These are phyloP conservation scores for Fusarium aywerte DNA, from an alignment of 2,329 filamentous ascomycete genomes.

Conservation along the genomic window DNA sequence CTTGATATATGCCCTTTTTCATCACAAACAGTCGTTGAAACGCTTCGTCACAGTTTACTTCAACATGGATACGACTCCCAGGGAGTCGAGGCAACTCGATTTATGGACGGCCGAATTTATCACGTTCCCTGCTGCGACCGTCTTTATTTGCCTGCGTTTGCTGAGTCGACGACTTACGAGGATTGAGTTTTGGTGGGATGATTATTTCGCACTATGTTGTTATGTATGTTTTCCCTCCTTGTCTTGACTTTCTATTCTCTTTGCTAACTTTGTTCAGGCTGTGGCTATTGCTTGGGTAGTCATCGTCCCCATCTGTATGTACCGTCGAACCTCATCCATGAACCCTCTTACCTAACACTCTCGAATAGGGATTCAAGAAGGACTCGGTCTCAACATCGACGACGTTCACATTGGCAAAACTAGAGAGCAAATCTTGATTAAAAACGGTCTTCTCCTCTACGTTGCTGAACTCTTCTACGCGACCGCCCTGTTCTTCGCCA, in stretches of 20 bases:
- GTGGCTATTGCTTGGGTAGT: slow-evolving; percentile 34
- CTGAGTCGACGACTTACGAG: slow-evolving; percentile 34
- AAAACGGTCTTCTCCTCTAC: slow-evolving; percentile 27
- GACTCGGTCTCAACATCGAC: slow-evolving; percentile 31
- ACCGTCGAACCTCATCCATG: too few species aligned
- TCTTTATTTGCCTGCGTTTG: slow-evolving; percentile 21
- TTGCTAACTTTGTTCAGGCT: slow-evolving; percentile 12
- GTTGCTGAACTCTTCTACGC: slow-evolving; percentile 46
- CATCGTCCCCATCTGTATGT: slow-evolving; percentile 29
- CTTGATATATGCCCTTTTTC: background rate
- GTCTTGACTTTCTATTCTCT: accelerated
- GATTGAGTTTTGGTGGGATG: slow-evolving; percentile 36
- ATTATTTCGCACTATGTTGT: slow-evolving; percentile 33
- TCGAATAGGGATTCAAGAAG: slow-evolving; percentile 26
- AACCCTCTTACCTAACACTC: background rate
- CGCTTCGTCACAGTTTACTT: background rate
- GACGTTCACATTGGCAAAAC: slow-evolving; percentile 17
- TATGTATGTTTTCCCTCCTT: slow-evolving; percentile 7
- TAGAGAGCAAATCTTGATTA: slow-evolving; percentile 9
- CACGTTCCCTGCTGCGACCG: slow-evolving; percentile 28
- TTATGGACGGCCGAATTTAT: slow-evolving; percentile 30
- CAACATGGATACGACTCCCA: slow-evolving; percentile 14
- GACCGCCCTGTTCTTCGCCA: slow-evolving; percentile 43
- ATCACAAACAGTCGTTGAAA: background rate
- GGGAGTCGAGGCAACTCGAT: slow-evolving; percentile 31